Conservation (phyloP, 441 rosid genomes). For the Lepidium campestre region DNA sequence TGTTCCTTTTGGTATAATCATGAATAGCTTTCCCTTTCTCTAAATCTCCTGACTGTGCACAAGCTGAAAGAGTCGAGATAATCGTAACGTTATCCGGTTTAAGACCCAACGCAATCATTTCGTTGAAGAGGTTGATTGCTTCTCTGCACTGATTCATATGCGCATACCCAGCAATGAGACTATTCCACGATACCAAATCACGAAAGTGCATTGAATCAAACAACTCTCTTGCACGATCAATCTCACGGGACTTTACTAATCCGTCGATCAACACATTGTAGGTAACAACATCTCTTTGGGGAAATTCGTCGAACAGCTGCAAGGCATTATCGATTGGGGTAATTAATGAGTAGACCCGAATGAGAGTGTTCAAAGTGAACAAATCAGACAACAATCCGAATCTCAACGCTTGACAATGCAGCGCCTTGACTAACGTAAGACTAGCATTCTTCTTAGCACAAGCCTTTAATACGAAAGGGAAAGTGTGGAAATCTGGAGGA, state of each 20-base stretch:
- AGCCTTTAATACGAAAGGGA: conserved; percentile 62
- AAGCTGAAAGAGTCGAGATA: conserved; percentile 70
- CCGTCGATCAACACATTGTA: conserved; percentile 53
- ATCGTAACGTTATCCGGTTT: conserved; percentile 49
- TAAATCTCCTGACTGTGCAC: conserved; percentile 55
- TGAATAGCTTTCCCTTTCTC: conserved; percentile 51
- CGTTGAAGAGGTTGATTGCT: conserved; percentile 42
- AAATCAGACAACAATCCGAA: conserved; percentile 46
- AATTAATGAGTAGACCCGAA: conserved; percentile 28
- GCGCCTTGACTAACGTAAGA: conserved; percentile 21
- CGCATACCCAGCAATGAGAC: conserved; percentile 53
- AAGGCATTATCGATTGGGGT: conserved; percentile 24
- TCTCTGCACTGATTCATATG: conserved; percentile 33
- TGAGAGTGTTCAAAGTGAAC: conserved; percentile 45
- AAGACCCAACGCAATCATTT: conserved; percentile 36
- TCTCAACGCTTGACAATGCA: conserved; percentile 45
- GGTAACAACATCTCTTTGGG: conserved; percentile 45
- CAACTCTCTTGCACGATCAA: conserved; percentile 38
- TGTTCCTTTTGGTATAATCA: conserved; percentile 28
- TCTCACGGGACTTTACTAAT: conserved; percentile 41
- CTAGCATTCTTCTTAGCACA: conserved; percentile 30
- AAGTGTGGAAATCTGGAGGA: conserved; percentile 51
- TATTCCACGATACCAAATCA: conserved; percentile 65
- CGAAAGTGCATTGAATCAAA: conserved; percentile 48
- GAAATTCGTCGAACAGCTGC: conserved; percentile 44